phyloP scores from a whole-genome alignment of 2,329 filamentous ascomycete species.

The Botrytis pseudocinerea region DNA sequence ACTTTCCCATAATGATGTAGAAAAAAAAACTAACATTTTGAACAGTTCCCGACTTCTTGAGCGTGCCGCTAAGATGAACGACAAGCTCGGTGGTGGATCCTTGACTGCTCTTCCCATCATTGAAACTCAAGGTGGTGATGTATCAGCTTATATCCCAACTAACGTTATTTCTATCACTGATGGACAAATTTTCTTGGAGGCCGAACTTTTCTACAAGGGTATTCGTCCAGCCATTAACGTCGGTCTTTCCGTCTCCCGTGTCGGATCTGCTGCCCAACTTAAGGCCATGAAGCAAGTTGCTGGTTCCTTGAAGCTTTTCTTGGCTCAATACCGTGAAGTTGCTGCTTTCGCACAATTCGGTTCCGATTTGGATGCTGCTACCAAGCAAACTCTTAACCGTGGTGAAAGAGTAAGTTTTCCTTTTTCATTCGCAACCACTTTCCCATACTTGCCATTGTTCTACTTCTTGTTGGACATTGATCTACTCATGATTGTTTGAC shows the following conservation, averaged over 20 bases:
- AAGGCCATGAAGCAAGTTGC: conserved; percentile 99
- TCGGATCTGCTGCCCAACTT: conserved; percentile 98
- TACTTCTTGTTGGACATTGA: background rate
- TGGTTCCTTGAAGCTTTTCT: conserved; percentile 99
- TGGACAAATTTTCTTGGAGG: conserved; percentile 99
- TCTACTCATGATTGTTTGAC: background rate
- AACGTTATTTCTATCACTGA: conserved; percentile 99
- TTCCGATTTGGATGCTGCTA: conserved; percentile 97
- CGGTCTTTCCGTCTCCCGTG: conserved; percentile 99
- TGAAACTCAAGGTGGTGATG: conserved; percentile 99
- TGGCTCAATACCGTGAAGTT: conserved; percentile 99
- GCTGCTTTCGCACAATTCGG: conserved; percentile 99
- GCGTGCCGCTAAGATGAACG: conserved; percentile 99
- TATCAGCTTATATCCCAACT: conserved; percentile 99
- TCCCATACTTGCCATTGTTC: background rate
- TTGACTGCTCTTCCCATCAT: conserved; percentile 97
- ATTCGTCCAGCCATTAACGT: conserved; percentile 99
- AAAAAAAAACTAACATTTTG: background rate
- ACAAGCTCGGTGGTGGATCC: conserved; percentile 91
- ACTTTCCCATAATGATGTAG: no score
- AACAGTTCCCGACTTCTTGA: conserved; percentile 83
- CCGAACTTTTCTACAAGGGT: conserved; percentile 99
- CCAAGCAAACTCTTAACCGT: conserved; percentile 97
- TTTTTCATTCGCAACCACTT: background rate
- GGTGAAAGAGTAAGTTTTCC: conserved; percentile 84